Evolutionary conservation across 2,329 filamentous ascomycete species (phyloP).

Genomic region (Akanthomyces lecanii): DNA sequence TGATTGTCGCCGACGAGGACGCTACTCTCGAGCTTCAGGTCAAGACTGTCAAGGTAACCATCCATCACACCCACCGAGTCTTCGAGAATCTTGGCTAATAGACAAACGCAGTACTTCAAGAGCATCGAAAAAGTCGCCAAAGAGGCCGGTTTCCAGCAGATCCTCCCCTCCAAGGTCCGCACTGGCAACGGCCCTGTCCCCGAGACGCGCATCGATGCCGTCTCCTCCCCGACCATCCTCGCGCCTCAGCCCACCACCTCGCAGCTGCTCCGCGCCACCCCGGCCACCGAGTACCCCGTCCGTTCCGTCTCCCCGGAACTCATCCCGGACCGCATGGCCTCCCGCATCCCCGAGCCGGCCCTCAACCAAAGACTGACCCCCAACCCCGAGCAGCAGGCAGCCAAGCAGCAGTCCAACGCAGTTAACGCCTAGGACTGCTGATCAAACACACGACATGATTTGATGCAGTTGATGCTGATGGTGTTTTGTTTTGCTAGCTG

Average conservation of each 20-base stretch:
- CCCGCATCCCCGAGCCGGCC: conserved; percentile 48
- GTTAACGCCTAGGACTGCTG: conserved; percentile 22
- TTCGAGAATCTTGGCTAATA: not conserved
- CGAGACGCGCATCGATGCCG: conserved; percentile 40
- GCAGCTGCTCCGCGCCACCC: conserved; percentile 49
- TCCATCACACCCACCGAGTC: not conserved
- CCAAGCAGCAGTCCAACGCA: conserved; percentile 25
- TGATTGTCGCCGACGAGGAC: conserved; percentile 81
- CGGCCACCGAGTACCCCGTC: conserved; percentile 51
- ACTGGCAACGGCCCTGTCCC: conserved; percentile 43
- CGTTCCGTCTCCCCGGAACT: conserved; percentile 56
- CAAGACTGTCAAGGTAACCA: conserved; percentile 61
- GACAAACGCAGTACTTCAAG: conserved; percentile 57
- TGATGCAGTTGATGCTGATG: not conserved
- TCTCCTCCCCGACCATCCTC: conserved; percentile 42
- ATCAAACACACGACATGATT: not conserved
- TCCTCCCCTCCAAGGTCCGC: conserved; percentile 52
- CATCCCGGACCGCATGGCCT: conserved; percentile 59
- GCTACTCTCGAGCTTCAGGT: conserved; percentile 68
- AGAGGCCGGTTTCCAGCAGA: conserved; percentile 54
- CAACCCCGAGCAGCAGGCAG: conserved; percentile 42
- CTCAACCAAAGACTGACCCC: conserved; percentile 44
- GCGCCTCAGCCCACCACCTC: conserved; percentile 54
- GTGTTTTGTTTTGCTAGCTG: not conserved
- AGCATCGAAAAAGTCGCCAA: conserved; percentile 62